phyloP scores from a whole-genome alignment of 192 early-diverging fungal species.

The Coemansia sp. region DNA sequence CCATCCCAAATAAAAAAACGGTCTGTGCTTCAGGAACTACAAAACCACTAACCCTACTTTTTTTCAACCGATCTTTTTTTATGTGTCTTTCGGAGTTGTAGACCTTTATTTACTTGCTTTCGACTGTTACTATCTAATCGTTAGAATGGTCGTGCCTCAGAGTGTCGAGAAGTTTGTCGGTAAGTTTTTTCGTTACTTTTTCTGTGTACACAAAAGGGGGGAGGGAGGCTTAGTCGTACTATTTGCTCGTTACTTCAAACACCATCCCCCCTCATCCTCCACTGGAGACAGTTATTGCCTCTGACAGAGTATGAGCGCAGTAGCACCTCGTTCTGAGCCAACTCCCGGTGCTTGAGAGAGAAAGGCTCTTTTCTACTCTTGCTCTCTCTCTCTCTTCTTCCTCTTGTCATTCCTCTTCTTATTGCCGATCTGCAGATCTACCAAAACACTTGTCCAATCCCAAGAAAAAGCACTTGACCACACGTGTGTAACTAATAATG shows the following conservation, averaged over 20 bases:
- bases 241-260: not conserved
- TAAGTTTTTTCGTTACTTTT: slow-evolving; percentile 30
- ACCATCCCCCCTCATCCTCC: not conserved
- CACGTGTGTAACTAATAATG: not conserved
- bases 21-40: not conserved
- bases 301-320: not conserved
- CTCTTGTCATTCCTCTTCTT: not conserved
- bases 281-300: slow-evolving; percentile 2
- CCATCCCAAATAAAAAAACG: not conserved
- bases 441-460: not conserved
- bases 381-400: not conserved
- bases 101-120: not conserved
- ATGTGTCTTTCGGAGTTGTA: slow-evolving; percentile 1
- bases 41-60: not conserved
- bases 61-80: not conserved
- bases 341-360: not conserved
- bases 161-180: slow-evolving; percentile 49
- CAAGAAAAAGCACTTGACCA: not conserved
- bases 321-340: not conserved
- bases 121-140: not conserved
- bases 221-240: not conserved
- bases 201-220: not conserved
- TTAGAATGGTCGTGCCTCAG: slow-evolving; percentile 39
- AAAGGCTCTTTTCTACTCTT: not conserved
- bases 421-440: slow-evolving; percentile 7